These are phyloP conservation scores for Linum trigynum DNA, from an alignment of 345 rosid genomes.

Conservation along the genomic window DNA sequence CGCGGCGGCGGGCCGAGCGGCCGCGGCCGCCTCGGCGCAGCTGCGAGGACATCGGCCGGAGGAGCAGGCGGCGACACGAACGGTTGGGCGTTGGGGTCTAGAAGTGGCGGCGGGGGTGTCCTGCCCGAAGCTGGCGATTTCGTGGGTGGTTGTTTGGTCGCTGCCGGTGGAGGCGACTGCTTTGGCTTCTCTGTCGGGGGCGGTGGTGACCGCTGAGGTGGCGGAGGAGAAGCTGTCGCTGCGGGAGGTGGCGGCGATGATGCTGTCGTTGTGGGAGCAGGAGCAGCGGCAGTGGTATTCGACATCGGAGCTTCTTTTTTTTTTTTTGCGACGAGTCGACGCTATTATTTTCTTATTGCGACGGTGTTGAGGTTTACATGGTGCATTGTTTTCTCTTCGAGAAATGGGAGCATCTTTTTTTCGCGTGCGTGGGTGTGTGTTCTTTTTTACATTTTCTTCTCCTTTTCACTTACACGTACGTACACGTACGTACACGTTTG, in stretches of 20 bases:
- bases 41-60: background rate
- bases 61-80: background rate
- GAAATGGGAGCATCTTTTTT: too few species aligned
- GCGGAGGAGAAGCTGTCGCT: background rate
- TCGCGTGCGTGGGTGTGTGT: too few species aligned
- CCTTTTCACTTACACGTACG: too few species aligned
- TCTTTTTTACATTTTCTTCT: too few species aligned
- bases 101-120: conserved; percentile 19
- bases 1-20: conserved; percentile 29
- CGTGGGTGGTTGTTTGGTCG: conserved; percentile 29
- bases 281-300: background rate
- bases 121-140: conserved; percentile 12
- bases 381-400: too few species aligned
- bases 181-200: background rate
- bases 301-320: background rate
- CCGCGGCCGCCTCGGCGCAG: conserved; percentile 10
- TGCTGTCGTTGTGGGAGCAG: background rate
- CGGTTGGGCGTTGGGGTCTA: background rate
- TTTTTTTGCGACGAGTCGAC: too few species aligned
- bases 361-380: too few species aligned
- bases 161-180: conserved; percentile 9
- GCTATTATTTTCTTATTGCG: too few species aligned
- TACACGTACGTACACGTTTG: too few species aligned
- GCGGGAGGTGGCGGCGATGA: background rate
- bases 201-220: background rate